Conservation (phyloP, 176 grass and related monocot species). For the Lolium perenne region DNA sequence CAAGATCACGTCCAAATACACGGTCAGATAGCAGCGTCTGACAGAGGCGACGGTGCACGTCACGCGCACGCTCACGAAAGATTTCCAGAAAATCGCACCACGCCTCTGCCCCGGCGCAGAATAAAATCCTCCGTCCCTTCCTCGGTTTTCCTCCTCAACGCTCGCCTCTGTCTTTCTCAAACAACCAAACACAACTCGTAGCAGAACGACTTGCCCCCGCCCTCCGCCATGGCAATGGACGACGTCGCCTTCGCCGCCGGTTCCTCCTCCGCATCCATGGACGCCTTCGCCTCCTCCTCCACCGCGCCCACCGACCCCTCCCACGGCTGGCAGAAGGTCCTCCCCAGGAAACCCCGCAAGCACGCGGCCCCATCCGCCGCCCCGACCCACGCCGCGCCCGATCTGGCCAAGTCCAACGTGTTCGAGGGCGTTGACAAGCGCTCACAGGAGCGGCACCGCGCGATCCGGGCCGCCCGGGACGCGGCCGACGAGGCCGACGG, state of each 20-base stretch:
- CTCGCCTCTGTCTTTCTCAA: background rate
- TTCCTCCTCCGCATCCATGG: slow-evolving; percentile 52
- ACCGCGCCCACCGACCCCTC: slow-evolving; percentile 41
- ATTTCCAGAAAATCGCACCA: background rate
- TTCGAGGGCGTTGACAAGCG: slow-evolving; percentile 87
- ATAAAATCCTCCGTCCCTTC: background rate
- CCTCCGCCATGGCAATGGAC: slow-evolving; percentile 66
- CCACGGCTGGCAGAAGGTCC: slow-evolving; percentile 95
- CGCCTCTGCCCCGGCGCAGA: background rate
- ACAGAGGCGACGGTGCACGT: background rate
- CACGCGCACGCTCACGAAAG: too few species aligned
- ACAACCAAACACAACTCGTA: background rate
- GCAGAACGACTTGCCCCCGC: background rate
- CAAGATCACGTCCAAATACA: background rate
- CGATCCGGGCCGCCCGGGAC: slow-evolving; percentile 63
- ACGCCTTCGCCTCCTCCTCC: slow-evolving; percentile 30
- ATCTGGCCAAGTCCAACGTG: slow-evolving; percentile 55
- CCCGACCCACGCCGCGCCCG: slow-evolving; percentile 33
- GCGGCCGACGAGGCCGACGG: slow-evolving; percentile 51
- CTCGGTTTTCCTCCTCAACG: background rate
- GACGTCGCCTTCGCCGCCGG: slow-evolving; percentile 47
- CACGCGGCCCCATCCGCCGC: slow-evolving; percentile 11
- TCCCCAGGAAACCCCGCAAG: slow-evolving; percentile 78
- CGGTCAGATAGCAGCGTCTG: background rate
- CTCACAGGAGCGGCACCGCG: slow-evolving; percentile 80